Base-by-base conservation (phyloP, 1,139 yeast species). In the Magnusiomyces starmeri region DNA sequence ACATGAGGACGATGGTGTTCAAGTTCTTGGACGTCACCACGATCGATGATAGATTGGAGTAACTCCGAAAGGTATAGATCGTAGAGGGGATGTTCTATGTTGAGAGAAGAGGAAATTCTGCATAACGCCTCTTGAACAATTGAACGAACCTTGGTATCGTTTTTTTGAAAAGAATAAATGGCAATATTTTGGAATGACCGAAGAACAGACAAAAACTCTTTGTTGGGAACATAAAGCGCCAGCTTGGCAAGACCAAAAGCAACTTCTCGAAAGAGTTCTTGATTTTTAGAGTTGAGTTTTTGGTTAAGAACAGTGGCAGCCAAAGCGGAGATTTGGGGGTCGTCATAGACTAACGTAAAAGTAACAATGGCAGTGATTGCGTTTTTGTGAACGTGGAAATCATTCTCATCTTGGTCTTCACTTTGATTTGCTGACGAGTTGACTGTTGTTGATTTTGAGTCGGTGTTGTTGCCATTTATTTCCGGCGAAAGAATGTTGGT, bases 301-400 rank as follows among this genome's bases (percentile, higher is more conserved):
- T 92, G 97, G 18, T 87, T 79, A 53, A 92, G 73, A 44, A 92
- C 83, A 0, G 96, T 85, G 7, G 87, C 82, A 0, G 95, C 83
- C 57, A 92, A 75, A 1, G 87, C 82, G n/a, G 86, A 80, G 37
- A 90, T 85, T 25, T 86, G 78, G 54, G 81, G 83, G 60, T 86
- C 95, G 49, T 80, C 77, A 61, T 88, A 85, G 41, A 76, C 75
- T 41, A 79, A 77, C 0, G 92, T 82, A 48, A 90, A 78, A 49
- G 82, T 83, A 49, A 82, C 78, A n/a, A 85, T 77, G 0, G 95
- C 83, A 18, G 81, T 76, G 26, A 88, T 78, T 21, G 89, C 82
- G 64, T 87, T 65, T 24, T 61, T 57, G 37, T 57, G 55, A 12
- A 52, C 43, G 18, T 32, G 18, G 12, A 48, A 43, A 39, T 22